Conservation (phyloP, 192 early-diverging fungal species). For the Paraglomus occultum region DNA sequence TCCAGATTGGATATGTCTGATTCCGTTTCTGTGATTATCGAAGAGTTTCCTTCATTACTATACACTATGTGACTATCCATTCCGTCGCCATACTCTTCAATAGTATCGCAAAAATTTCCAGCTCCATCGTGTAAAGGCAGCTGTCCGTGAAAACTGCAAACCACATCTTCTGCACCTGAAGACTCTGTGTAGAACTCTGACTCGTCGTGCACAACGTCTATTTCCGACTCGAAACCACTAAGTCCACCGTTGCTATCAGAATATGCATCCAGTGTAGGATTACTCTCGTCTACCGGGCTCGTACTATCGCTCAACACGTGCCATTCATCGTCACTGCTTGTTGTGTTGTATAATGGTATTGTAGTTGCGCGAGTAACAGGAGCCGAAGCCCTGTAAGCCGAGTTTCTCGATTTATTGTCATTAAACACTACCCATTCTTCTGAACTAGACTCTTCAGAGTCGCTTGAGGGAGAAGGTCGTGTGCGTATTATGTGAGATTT, state of each 20-base stretch:
- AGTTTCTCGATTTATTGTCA: too few relatives aligned
- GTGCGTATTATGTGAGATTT: too few relatives aligned
- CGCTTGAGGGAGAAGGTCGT: too few relatives aligned
- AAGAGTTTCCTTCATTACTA: too few relatives aligned
- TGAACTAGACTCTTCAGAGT: too few relatives aligned
- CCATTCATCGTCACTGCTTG: constrained; percentile 19
- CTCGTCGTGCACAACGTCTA: background rate
- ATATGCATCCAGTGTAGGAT: background rate
- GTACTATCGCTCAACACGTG: constrained; percentile 14
- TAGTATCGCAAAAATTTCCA: constrained; percentile 4
- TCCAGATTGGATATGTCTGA: too few relatives aligned
- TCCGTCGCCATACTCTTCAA: too few relatives aligned
- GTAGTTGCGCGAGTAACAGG: too few relatives aligned
- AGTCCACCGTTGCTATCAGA: constrained; percentile 2
- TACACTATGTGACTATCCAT: background rate
- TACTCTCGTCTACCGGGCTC: constrained; percentile 1
- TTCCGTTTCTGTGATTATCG: too few relatives aligned
- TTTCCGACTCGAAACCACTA: constrained; percentile 4
- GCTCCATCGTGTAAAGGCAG: constrained; percentile 18
- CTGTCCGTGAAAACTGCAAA: background rate
- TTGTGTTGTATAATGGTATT: too few relatives aligned
- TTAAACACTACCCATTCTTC: too few relatives aligned
- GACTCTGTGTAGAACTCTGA: background rate
- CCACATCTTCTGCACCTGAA: background rate
- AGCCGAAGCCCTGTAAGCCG: too few relatives aligned